Base-by-base conservation (phyloP, 108 stramenopile species). In the Bacterosira constricta region DNA sequence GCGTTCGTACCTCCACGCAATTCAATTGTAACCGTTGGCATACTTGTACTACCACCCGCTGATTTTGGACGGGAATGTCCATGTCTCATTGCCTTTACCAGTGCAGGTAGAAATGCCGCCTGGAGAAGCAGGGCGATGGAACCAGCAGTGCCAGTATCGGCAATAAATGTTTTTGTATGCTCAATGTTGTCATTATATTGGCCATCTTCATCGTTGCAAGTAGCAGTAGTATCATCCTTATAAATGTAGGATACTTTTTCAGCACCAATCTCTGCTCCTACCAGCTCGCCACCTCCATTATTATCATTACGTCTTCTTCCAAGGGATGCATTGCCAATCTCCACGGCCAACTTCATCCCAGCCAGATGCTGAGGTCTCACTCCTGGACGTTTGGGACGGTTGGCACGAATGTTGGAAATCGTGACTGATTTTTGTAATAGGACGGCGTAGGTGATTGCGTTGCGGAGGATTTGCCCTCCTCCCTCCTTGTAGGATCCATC, bases 401-500 rank as follows among this genome's bases (percentile, higher is more conserved):
- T 59, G 11, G 77, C 80, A 53, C 89, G 80, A 25, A 90, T 84
- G 38, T 84, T 84, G 27, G 25, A 25, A 35, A 90, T 79, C 0
- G 39, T 15, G 13, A 90, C 42, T 12, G 72, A 32, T 52, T 66
- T 75, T 13, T 61, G 50, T 25, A 90, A 53, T 25, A 90, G 78
- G 4, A 75, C 65, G 21, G 83, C 83, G 44, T 79, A 90, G 2
- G 85, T 56, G 39, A 82, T 73, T 8, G 86, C 69, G 51, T 90
- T 90, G 12, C 89, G 84, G 21, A 87, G 63, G 32, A 90, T 75
- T 58, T 90, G 89, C 10, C 89, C 89, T 30, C 89, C 89, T 32
- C 89, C 89, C 76, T 90, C 89, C n/a, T 83, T 85, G 21, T 73
- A 20, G 0, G 83, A 84, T 37, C 89, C 89, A 73, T 90, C 86